Base-by-base conservation (phyloP, 1,284 basidiomycete species). In the Microbotryomycetes sp. region DNA sequence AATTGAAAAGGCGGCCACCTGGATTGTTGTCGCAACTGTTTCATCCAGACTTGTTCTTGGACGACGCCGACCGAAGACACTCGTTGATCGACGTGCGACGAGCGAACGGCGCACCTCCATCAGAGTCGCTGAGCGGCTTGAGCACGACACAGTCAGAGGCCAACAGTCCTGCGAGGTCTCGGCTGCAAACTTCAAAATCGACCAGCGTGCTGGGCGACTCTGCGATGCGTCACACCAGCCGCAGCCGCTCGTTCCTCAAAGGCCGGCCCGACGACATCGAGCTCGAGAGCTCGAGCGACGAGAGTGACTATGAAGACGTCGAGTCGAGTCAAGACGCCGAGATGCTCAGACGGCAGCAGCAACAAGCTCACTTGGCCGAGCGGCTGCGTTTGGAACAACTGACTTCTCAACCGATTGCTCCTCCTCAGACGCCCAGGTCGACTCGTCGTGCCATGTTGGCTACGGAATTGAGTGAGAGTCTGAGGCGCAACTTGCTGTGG, bases 401-500 rank as follows among this genome's bases (percentile, higher is more conserved):
- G 52, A 41, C 18, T 28, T 16, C 23, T 7, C 57, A 55, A 16
- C 86, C 87, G 0, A 77, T 85, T 21, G 81, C 83, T 0, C 78
- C 82, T 28, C 87, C 89, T 0, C 86, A 86, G 68, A 88, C 89
- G 1, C 91, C 91, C 1, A 82, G 87, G 29, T 90, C 91, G 41
- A 91, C 88, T 18, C 81, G 90, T 4, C 80, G 87, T 52, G 82
- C 84, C 70, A 92, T 93, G 88, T 79, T 93, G 54, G 80, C 84
- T 60, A 86, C 85, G 24, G 91, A 94, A 76, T 79, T 94, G 72
- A 87, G 87, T 51, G 91, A 93, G 76, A 87, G 85, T 64, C 76
- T 94, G 62, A 79, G 91, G 23, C 79, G 86, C 53, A 89, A 92
- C 70, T 72, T 94, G 67, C 76, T 93, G 5, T 91, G 90, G 89